These are phyloP conservation scores for Penicillium palitans DNA, from an alignment of 2,329 filamentous ascomycete species.

Conservation along the genomic window DNA sequence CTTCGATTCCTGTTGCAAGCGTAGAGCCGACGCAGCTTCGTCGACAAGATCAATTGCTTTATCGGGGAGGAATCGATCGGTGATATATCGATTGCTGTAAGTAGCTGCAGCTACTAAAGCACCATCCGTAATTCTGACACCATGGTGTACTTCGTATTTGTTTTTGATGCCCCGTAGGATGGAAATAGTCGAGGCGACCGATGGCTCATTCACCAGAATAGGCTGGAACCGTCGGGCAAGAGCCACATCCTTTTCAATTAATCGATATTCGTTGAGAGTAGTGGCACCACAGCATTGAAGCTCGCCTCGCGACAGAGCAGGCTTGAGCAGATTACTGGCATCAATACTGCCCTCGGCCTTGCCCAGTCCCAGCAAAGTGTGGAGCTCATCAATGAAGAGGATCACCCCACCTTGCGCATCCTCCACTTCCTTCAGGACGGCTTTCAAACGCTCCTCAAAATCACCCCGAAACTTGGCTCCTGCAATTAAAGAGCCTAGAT, in stretches of 20 bases:
- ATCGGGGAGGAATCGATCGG: slow-evolving; percentile 91
- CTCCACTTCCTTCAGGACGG: slow-evolving; percentile 86
- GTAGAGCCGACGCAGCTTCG: slow-evolving; percentile 85
- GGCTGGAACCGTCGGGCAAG: slow-evolving; percentile 91
- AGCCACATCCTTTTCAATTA: slow-evolving; percentile 94
- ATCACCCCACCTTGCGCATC: slow-evolving; percentile 87
- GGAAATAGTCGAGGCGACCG: slow-evolving; percentile 88
- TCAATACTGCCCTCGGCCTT: slow-evolving; percentile 97
- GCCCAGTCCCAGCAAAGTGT: slow-evolving; percentile 85
- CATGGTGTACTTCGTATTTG: slow-evolving; percentile 95
- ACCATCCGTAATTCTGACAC: slow-evolving; percentile 89
- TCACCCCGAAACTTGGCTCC: slow-evolving; percentile 95
- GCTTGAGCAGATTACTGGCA: slow-evolving; percentile 91
- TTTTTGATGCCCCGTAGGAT: slow-evolving; percentile 97
- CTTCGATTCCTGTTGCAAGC: slow-evolving; percentile 94
- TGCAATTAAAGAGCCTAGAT: slow-evolving; percentile 89
- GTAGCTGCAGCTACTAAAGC: slow-evolving; percentile 89
- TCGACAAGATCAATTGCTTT: slow-evolving; percentile 98
- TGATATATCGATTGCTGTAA: slow-evolving; percentile 94
- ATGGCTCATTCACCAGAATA: slow-evolving; percentile 88
- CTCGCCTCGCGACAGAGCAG: slow-evolving; percentile 86
- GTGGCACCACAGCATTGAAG: slow-evolving; percentile 95
- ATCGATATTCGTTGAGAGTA: slow-evolving; percentile 85
- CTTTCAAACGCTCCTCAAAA: slow-evolving; percentile 91
- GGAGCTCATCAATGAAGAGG: slow-evolving; percentile 91